Percentiles rank a stretch among this genome's conserved stretches.
phyloP scores from a whole-genome alignment of 2,329 filamentous ascomycete species.

The Colletotrichum destructivum region DNA sequence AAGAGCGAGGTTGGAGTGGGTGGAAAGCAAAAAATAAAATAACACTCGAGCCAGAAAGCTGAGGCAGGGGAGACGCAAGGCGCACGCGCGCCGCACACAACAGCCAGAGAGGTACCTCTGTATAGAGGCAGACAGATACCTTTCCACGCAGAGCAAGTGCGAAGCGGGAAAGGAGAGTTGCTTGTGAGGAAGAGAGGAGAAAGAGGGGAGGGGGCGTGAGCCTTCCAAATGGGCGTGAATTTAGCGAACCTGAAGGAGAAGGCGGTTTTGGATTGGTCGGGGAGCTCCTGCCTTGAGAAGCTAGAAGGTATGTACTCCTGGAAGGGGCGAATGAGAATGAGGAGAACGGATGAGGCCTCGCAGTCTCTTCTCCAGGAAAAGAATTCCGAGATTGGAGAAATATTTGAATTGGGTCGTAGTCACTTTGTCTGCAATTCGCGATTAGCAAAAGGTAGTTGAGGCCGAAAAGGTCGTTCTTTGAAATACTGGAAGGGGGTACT shows the following conservation, averaged over 20 bases:
- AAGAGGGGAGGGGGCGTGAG: conserved; percentile 10
- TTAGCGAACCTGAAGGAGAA: conserved; percentile 14
- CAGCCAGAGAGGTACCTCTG: not conserved
- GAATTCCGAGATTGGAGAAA: not conserved
- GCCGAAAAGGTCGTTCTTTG: not conserved
- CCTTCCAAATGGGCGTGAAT: conserved; percentile 20
- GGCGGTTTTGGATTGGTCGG: not conserved
- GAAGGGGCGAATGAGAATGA: not conserved
- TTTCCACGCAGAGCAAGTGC: conserved; percentile 17
- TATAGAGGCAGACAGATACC: not conserved
- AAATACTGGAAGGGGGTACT: not conserved
- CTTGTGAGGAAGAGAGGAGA: not conserved
- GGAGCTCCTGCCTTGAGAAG: conserved; percentile 13
- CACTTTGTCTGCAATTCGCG: not conserved
- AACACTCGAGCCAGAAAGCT: conserved; percentile 13
- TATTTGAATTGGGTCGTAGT: not conserved
- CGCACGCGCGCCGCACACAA: conserved; percentile 10
- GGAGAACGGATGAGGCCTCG: not conserved
- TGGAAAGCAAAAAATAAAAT: conserved; percentile 3
- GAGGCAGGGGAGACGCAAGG: conserved; percentile 18
- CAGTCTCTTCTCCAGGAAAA: not conserved
- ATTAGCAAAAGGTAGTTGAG: not conserved
- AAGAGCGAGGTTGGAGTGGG: conserved; percentile 34
- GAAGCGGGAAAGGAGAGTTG: conserved; percentile 25
- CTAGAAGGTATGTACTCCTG: conserved; percentile 6